Percentiles rank a stretch among this genome's conserved stretches.
Conservation (phyloP, 768 basidiomycete genomes). For the Suillus brevipes region DNA sequence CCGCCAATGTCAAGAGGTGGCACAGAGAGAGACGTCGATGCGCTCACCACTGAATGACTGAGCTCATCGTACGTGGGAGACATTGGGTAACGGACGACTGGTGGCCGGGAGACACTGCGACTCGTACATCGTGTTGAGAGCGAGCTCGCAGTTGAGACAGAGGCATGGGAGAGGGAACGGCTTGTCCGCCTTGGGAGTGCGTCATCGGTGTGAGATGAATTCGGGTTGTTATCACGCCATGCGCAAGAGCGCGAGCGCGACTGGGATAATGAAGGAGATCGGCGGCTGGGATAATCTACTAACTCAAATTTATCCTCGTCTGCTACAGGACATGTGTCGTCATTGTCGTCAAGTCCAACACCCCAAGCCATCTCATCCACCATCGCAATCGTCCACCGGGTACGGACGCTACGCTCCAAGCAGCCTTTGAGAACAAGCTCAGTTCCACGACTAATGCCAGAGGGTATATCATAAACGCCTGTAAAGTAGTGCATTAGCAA, state of each 20-base stretch:
- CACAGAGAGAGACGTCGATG: conserved; percentile 20
- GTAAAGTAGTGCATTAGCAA: conserved; percentile 14
- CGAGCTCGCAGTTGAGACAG: conserved; percentile 41
- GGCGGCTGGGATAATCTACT: conserved; percentile 19
- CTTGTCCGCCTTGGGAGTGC: conserved; percentile 38
- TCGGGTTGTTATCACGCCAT: conserved; percentile 17
- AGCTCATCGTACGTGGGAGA: conserved; percentile 28
- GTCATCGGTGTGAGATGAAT: conserved; percentile 32
- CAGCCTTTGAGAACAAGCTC: conserved; percentile 78
- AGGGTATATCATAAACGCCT: conserved; percentile 67
- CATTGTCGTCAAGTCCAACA: conserved; percentile 51
- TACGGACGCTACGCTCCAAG: conserved; percentile 58
- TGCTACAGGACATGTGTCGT: conserved; percentile 28
- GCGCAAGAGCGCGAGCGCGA: conserved; percentile 35
- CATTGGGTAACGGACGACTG: conserved; percentile 23
- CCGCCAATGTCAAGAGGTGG: conserved; percentile 31
- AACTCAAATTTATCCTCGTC: conserved; percentile 31
- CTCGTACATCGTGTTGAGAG: conserved; percentile 39
- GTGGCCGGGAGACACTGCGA: conserved; percentile 44
- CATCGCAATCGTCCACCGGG: conserved; percentile 79
- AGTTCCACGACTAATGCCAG: conserved; percentile 57
- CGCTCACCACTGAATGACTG: conserved; percentile 21
- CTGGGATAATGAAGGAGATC: conserved; percentile 17
- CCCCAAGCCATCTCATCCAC: conserved; percentile 83
- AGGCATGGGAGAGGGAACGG: conserved; percentile 53